Evolutionary conservation across 257 asterid genomes (phyloP).

Genomic region (Fraxinus americana): DNA sequence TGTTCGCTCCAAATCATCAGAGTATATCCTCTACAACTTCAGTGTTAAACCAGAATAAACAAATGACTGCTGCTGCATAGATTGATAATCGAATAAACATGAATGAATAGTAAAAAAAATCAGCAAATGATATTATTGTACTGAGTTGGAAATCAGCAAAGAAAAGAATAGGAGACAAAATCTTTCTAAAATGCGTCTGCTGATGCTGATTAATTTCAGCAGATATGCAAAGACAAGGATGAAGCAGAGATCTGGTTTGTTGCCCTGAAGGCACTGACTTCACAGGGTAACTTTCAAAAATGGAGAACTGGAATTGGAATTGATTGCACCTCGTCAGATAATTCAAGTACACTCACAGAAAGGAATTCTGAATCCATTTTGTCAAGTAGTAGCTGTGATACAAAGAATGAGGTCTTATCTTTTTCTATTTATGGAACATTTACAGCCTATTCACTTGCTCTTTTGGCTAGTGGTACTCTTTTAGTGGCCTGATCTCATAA

Average conservation of each 20-base stretch:
- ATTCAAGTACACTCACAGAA: conserved; percentile 48
- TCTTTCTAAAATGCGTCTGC: conserved; percentile 2
- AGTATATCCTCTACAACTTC: background rate
- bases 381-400: conserved; percentile 44
- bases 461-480: background rate
- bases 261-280: conserved; percentile 58
- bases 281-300: conserved; percentile 44
- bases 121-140: background rate
- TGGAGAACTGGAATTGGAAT: conserved; percentile 47
- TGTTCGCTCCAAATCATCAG: background rate
- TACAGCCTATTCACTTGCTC: conserved; percentile 14
- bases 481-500: background rate
- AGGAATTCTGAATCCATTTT: conserved; percentile 39
- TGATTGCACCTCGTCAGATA: conserved; percentile 43
- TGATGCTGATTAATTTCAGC: conserved; percentile 30
- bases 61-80: background rate
- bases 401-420: conserved; percentile 53
- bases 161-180: background rate
- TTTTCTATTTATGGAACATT: conserved; percentile 20
- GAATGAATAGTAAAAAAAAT: background rate
- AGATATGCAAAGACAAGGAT: conserved; percentile 83
- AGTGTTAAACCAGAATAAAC: background rate
- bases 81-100: background rate
- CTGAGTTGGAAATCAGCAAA: background rate
- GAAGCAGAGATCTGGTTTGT: conserved; percentile 79